Conservation (phyloP, 352 stramenopile species). For the Blastocystis sp. region DNA sequence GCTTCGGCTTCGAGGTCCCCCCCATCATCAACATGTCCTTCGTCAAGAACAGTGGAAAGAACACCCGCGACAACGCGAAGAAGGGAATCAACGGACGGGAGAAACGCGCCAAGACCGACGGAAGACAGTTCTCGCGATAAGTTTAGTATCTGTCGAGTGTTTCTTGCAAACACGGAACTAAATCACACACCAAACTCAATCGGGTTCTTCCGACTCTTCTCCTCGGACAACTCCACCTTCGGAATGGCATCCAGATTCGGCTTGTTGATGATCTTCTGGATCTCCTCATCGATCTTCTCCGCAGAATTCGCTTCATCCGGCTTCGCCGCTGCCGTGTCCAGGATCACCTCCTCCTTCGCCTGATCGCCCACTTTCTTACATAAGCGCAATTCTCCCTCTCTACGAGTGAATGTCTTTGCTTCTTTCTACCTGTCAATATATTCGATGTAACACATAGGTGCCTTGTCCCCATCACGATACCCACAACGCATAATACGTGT, state of each 20-base stretch:
- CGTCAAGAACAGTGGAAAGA: conserved; percentile 50
- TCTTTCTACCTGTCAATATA: conserved; percentile 71
- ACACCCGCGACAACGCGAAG: background rate
- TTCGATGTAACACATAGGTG: conserved; percentile 78
- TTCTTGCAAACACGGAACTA: background rate
- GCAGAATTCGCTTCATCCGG: background rate
- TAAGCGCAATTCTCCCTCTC: conserved; percentile 6
- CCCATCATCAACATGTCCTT: conserved; percentile 86
- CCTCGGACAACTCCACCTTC: background rate
- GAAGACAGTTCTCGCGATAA: background rate
- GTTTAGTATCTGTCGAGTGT: background rate
- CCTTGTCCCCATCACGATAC: conserved; percentile 73
- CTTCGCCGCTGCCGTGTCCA: background rate
- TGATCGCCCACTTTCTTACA: conserved; percentile 45
- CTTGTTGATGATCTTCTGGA: background rate
- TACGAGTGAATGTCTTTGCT: background rate
- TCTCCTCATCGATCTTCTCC: conserved; percentile 6
- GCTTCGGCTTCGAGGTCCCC: conserved; percentile 90
- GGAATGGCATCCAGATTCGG: background rate
- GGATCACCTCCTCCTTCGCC: conserved; percentile 51
- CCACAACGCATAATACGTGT: conserved; percentile 75
- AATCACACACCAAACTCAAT: background rate
- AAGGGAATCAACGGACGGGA: background rate
- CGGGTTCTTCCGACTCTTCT: background rate
- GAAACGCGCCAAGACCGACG: conserved; percentile 9